Base-by-base conservation (phyloP, 1,139 yeast genomes). In the Geotrichum reessii region DNA sequence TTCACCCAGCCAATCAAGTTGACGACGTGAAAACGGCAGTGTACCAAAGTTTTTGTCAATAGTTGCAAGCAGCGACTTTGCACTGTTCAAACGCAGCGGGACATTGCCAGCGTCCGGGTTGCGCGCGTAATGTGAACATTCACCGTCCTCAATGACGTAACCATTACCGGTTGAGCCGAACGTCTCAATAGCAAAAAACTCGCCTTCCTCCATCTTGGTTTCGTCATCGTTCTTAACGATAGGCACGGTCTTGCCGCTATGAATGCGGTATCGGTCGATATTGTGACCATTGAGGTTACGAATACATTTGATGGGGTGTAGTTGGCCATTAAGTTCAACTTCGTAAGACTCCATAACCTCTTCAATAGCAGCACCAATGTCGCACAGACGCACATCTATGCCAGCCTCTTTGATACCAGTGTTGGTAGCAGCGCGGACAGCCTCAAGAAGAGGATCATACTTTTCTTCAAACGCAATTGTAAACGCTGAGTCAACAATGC, bases 151-250 rank as follows among this genome's bases (percentile, higher is more conserved):
- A 56, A 85, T 76, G 47, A 93, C 99, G 67, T 85, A 86, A 28
- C 98, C 99, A 63, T 87, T 82, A 63, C 99, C 99, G 1, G 99
- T 93, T 50, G 97, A 83, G 5, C 99, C 99, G 69, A 93, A 93
- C 2, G 99, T 93, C 74, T 93, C 99, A 69, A 95, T 92, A 59
- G 99, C 99, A 78, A 90, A 93, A 2, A 91, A 86, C 73, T 93
- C 99, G 63, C 97, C 97, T 76, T 93, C 99, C 73, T 95, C 99
- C 97, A 93, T 92, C 78, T 92, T 92, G 25, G 98, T 92, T 74
- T 82, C 82, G 72, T 93, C 99, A 12, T 91, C 93, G 67, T 88
- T 89, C 69, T 92, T 87, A 49, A 93, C 95, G 69, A 95, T 93
- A 21, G 99, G 99, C 53, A 93, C 98, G 22, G 95, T 84, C 73